A percentile compares a stretch with the other conserved stretches of the same genome.
Conservation (phyloP, 129 eudicot species). For the Escallonia herrerae region DNA sequence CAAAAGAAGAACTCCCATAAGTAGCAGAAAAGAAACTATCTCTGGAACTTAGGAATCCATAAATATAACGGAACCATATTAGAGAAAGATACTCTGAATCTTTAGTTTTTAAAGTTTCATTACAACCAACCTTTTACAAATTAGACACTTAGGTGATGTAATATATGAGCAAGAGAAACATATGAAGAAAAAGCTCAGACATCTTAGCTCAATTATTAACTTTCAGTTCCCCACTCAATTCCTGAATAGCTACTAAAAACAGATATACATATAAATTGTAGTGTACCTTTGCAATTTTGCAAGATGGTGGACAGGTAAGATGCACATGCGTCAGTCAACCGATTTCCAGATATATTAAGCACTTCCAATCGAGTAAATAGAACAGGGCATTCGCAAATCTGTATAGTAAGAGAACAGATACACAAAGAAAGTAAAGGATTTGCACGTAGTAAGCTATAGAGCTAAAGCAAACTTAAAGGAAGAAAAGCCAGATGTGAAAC, state of each 20-base stretch:
- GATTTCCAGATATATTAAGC: constrained; percentile 81
- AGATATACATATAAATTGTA: neutral
- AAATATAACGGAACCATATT: neutral
- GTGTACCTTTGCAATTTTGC: constrained; percentile 71
- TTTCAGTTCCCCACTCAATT: neutral
- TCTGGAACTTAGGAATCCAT: neutral
- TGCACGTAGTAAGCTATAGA: neutral
- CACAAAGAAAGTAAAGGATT: neutral
- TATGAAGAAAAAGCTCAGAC: neutral
- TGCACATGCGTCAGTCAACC: constrained; percentile 85
- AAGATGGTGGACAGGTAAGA: constrained; percentile 74
- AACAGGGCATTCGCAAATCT: constrained; percentile 87
- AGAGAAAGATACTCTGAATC: neutral
- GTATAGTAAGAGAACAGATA: constrained; percentile 6
- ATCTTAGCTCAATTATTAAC: neutral
- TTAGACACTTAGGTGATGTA: neutral
- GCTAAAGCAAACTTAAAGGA: neutral
- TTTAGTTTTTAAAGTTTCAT: neutral
- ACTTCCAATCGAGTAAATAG: constrained; percentile 83
- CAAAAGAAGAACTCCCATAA: constrained; percentile 19
- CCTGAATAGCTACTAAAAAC: constrained; percentile 8
- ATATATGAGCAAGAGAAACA: neutral
- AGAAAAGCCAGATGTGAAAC: neutral
- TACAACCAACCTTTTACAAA: neutral
- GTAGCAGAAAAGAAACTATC: neutral